Conservation (phyloP, 352 stramenopile genomes). For the Phytophthora foliorum region DNA sequence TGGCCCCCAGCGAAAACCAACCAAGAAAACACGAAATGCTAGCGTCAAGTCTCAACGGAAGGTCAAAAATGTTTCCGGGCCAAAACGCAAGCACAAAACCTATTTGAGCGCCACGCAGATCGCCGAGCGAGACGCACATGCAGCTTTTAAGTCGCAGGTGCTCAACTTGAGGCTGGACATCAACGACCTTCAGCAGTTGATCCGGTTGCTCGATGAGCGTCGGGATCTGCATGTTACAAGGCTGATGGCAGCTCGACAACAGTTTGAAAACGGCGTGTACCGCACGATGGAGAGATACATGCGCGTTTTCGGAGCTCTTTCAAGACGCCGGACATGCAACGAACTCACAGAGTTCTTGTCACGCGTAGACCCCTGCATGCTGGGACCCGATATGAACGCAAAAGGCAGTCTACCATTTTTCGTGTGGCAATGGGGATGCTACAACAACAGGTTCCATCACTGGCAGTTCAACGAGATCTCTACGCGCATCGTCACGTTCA, state of each 20-base stretch:
- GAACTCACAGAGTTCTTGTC: slow-evolving; percentile 23
- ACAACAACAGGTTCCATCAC: slow-evolving; percentile 43
- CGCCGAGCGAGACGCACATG: slow-evolving; percentile 22
- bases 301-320: slow-evolving; percentile 17
- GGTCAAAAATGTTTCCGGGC: not conserved
- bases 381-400: slow-evolving; percentile 13
- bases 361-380: slow-evolving; percentile 19
- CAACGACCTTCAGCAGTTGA: slow-evolving; percentile 35
- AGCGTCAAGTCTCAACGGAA: not conserved
- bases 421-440: slow-evolving; percentile 46
- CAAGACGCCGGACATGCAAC: slow-evolving; percentile 5
- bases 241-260: slow-evolving; percentile 10
- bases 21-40: not conserved
- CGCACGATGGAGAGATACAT: slow-evolving; percentile 27
- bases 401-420: slow-evolving; percentile 32
- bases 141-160: slow-evolving; percentile 23
- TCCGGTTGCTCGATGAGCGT: slow-evolving; percentile 21
- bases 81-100: slow-evolving; percentile 17
- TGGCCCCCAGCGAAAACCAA: not conserved
- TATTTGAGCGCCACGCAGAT: slow-evolving; percentile 24
- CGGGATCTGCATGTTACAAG: slow-evolving; percentile 19
- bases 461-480: slow-evolving; percentile 22
- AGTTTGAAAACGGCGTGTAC: slow-evolving; percentile 19
- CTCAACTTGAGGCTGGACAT: slow-evolving; percentile 43
- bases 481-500: slow-evolving; percentile 21